Base-by-base conservation (phyloP, 2,329 filamentous ascomycete genomes). In the Aspergillus thermomutatus region DNA sequence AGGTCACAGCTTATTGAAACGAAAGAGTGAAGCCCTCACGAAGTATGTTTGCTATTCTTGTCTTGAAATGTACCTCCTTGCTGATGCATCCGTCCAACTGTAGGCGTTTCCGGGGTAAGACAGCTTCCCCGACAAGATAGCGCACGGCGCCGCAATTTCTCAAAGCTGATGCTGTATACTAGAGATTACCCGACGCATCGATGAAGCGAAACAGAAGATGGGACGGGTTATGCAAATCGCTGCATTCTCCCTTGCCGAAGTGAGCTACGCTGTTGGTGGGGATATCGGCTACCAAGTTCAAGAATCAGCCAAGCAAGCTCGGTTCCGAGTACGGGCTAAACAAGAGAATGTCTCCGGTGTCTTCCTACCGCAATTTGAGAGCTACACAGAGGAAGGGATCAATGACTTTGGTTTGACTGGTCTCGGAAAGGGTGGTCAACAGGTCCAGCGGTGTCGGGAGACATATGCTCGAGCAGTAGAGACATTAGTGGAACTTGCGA, bases 161-260 rank as follows among this genome's bases (percentile, higher is more conserved):
- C 53, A 49, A 50, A 50, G 62, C 69, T 74, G 60, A 74, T 59
- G 25, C 49, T 47, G 48, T 28, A 26, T 53, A 21, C 64, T 73
- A 91, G 94, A 99, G 70, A 99, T 99, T 70, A 97, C 94, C 50
- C 87, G 87, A 74, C 89, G 94, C 71, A 99, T 99, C 77, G 93
- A 99, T 79, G 94, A 99, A 76, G 94, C 94, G 45, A 99, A 99
- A 79, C 90, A 92, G 68, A 99, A 99, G 81, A 99, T 99, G 93
- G 94, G 94, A 56, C 86, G 93, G 34, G 94, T 99, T 40, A 99
- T 99, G 94, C 93, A 97, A 76, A 96, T 99, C 70, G 94, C 94
- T 43, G 92, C 94, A 48, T 97, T 99, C 79, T 97, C 93, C 46
- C 84, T 99, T 19, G 94, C 94, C 58, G 94, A 97, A 79, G 94